These are phyloP conservation scores for sorghum (Sorghum bicolor) DNA, from an alignment of 176 grass and related monocot species.

Conservation along the genomic window DNA sequence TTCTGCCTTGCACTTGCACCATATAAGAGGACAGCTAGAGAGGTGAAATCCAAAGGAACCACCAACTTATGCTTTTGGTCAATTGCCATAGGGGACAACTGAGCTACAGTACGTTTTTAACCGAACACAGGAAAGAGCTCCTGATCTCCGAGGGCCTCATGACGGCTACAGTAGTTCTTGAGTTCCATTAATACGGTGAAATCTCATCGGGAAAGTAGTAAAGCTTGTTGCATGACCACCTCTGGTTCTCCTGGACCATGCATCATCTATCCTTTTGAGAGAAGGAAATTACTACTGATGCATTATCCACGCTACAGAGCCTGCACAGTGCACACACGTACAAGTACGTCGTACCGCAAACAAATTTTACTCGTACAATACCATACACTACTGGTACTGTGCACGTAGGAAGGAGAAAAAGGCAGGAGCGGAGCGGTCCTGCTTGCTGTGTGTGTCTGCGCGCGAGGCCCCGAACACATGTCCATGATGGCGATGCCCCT, in stretches of 20 bases:
- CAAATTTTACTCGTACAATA: not conserved
- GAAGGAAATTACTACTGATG: not conserved
- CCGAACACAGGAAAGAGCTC: not conserved
- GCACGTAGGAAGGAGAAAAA: not conserved
- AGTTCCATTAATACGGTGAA: not conserved
- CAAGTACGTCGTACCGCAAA: not conserved
- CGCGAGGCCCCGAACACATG: not conserved
- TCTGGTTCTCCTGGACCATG: not conserved
- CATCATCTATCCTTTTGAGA: not conserved
- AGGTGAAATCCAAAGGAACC: not conserved
- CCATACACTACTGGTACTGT: not conserved
- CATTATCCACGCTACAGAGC: not conserved
- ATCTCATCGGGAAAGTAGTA: conserved; percentile 3
- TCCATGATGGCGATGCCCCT: conserved; percentile 26
- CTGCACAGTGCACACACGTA: not conserved
- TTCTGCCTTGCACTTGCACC: not conserved
- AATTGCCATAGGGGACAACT: not conserved
- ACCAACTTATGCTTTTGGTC: not conserved
- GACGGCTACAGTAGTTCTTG: not conserved
- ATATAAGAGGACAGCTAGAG: not conserved
- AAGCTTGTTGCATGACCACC: not conserved
- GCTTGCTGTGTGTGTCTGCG: not conserved
- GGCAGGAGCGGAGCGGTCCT: not conserved
- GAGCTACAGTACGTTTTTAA: not conserved
- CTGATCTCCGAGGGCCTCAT: too few relatives aligned